Evolutionary conservation across 140 eudicot genomes (phyloP), one percentile per base, ranked within the genome.

Genomic region (Anethum foeniculum): DNA sequence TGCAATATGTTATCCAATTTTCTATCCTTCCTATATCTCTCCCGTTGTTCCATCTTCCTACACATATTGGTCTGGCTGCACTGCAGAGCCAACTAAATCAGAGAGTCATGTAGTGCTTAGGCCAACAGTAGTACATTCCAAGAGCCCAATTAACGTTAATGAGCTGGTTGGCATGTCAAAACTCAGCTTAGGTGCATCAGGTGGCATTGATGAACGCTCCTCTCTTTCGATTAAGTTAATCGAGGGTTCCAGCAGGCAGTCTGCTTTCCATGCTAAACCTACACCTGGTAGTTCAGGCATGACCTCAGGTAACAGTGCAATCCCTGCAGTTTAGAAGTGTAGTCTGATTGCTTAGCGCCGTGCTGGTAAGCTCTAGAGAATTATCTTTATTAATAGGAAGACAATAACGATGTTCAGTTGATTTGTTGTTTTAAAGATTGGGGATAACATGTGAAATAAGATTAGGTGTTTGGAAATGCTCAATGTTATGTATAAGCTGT

Each of bases 51-150:
- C 95, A 0, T 77, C 86, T 14, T 68, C 98, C 18, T 47, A 85
- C 77, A 94, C 96, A 10, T 86, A 82, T 78, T 93, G 97, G 98
- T 83, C 94, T 0, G 92, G 93, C n/a, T 81, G 85, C 80, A 80
- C 64, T 54, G 58, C 86, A 0, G 88, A 85, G 78, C 88, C 88
- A 0, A 74, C 39, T 10, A 91, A 85, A 82, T 85, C 85, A 7
- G 97, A 88, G 82, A 60, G 89, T 65, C 98, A 93, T n/a, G 92
- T 89, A 80, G 92, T 93, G 77, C 90, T 93, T 60, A 93, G 91
- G 85, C 98, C 98, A 25, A 93, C 92, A 0, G 97, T 97, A n/a
- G 92, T 93, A n/a, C 98, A 91, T 76, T 91, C 98, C 16, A 93
- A 91, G 84, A 93, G 83, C 82, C 93, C 98, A 38, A 93, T 93